A percentile compares a stretch with the other conserved stretches of the same genome.
These are phyloP conservation scores for Kuraishia hungarica DNA, from an alignment of 805 yeast species.

Conservation along the genomic window DNA sequence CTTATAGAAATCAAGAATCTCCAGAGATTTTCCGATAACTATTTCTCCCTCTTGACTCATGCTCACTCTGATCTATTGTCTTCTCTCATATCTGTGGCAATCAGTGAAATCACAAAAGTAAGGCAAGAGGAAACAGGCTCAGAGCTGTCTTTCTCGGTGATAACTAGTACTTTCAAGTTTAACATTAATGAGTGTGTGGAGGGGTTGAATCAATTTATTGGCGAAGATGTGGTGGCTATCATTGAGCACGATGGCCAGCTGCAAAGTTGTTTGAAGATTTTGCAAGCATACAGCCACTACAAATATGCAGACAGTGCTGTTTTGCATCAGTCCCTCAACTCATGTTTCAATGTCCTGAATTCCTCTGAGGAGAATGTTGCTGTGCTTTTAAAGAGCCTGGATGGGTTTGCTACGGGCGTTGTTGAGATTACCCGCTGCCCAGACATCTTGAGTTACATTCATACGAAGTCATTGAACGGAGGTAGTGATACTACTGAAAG, in stretches of 20 bases:
- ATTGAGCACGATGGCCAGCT: constrained; percentile 14
- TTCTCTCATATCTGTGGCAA: not conserved
- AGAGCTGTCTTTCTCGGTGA: not conserved
- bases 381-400: not conserved
- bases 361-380: not conserved
- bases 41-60: constrained; percentile 10
- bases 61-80: constrained; percentile 8
- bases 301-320: constrained; percentile 10
- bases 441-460: constrained; percentile 7
- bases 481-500: not conserved
- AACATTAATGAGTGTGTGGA: not conserved
- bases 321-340: constrained; percentile 22
- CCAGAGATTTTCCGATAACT: constrained; percentile 14
- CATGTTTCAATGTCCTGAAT: not conserved
- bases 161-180: not conserved
- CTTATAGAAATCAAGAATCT: not conserved
- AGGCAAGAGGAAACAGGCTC: not conserved
- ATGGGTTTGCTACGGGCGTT: not conserved
- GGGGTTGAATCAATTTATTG: not conserved
- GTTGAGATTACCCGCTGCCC: not conserved
- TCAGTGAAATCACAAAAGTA: not conserved
- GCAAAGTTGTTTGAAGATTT: constrained; percentile 22
- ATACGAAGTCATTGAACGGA: constrained; percentile 2
- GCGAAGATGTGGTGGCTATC: not conserved
- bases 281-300: constrained; percentile 24